These are phyloP conservation scores for Euphorbia schlechtendalii DNA, from an alignment of 441 rosid genomes.

Conservation along the genomic window DNA sequence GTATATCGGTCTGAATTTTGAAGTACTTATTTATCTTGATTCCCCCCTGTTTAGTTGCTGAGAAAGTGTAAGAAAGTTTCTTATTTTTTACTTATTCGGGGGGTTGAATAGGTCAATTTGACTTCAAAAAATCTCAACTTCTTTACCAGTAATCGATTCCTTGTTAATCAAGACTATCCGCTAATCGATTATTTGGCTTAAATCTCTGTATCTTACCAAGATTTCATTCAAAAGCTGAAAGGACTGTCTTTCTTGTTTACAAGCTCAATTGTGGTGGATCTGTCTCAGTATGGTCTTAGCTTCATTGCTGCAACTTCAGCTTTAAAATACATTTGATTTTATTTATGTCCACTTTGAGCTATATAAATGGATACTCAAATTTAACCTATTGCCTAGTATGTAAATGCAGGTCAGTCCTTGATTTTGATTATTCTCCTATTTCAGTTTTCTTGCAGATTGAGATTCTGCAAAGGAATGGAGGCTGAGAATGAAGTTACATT, in stretches of 20 bases:
- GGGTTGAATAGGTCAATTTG: not conserved
- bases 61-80: constrained; percentile 6
- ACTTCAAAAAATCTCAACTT: not conserved
- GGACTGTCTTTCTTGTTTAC: not conserved
- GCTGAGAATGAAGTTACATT: constrained; percentile 39
- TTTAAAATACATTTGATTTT: constrained; percentile 1
- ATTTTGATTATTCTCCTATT: constrained; percentile 5
- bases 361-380: not conserved
- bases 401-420: too few species aligned
- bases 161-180: constrained; percentile 1
- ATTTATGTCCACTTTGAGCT: not conserved
- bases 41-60: constrained; percentile 6
- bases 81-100: not conserved
- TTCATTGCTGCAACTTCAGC: not conserved
- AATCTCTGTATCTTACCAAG: constrained; percentile 5
- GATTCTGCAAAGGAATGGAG: constrained; percentile 39
- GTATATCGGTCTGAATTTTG: not conserved
- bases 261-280: constrained; percentile 12
- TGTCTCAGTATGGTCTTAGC: constrained; percentile 1
- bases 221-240: not conserved
- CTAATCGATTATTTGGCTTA: not conserved
- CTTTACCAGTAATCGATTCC: not conserved
- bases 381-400: not conserved
- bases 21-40: not conserved
- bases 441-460: constrained; percentile 24